Conservation (phyloP, 163 green algal genomes). For the Volvox carteri region DNA sequence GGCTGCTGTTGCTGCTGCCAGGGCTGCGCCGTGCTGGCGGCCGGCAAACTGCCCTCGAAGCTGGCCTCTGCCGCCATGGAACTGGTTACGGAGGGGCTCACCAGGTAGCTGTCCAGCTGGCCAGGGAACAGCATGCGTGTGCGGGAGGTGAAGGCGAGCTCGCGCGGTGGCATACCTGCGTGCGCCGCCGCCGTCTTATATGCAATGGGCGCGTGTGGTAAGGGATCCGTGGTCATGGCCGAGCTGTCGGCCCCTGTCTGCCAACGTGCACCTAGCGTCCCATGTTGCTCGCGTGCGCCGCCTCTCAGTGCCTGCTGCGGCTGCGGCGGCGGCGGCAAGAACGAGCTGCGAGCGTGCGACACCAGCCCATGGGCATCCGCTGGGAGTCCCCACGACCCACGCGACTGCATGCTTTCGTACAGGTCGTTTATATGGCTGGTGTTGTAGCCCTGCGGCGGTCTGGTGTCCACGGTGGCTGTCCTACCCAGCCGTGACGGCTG, state of each 20-base stretch:
- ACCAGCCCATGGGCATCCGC: neutral
- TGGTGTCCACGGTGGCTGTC: neutral
- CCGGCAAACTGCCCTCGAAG: neutral
- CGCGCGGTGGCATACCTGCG: no score
- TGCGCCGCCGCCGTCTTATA: no score
- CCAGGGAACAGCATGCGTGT: conserved; percentile 37
- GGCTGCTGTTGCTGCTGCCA: neutral
- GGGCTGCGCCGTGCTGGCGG: neutral
- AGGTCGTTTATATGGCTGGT: conserved; percentile 26
- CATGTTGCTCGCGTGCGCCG: no score
- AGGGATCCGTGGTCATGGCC: no score
- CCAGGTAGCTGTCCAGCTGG: conserved; percentile 26
- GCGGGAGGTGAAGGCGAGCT: conserved; percentile 30
- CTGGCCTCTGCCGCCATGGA: neutral
- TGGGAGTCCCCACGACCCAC: neutral
- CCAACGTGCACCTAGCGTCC: neutral
- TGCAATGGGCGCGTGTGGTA: no score
- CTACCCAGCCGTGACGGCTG: neutral
- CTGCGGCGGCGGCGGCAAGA: neutral
- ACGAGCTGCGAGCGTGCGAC: neutral
- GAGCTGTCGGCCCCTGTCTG: neutral
- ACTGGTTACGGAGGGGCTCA: conserved; percentile 12
- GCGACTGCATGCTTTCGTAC: conserved; percentile 25
- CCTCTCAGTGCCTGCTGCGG: no score
- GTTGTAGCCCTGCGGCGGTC: neutral